phyloP scores from a whole-genome alignment of 148 eudicot species.

The Silene latifolia region DNA sequence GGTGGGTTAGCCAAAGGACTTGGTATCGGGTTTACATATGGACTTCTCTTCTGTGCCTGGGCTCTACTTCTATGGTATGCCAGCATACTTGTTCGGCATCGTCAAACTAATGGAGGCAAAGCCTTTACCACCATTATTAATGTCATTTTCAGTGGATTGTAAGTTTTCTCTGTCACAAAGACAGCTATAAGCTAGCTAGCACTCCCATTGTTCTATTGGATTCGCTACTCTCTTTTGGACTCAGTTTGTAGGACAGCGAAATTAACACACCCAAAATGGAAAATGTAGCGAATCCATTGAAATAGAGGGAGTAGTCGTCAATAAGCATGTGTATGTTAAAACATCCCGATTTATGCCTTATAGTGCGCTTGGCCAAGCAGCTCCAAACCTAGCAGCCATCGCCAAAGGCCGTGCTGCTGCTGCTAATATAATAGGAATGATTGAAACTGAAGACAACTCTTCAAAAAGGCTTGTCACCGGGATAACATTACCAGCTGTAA shows the following conservation, averaged over 20 bases:
- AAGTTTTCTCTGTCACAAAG: slow-evolving; percentile 22
- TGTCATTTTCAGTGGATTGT: slow-evolving; percentile 73
- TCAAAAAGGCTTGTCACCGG: slow-evolving; percentile 27
- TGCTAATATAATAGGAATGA: slow-evolving; percentile 47
- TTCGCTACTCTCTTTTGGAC: neutral
- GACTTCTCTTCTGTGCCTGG: slow-evolving; percentile 58
- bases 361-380: slow-evolving; percentile 82
- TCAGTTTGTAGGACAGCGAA: neutral
- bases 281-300: neutral
- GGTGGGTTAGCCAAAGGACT: slow-evolving; percentile 71
- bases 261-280: neutral
- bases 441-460: slow-evolving; percentile 31
- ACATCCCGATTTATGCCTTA: slow-evolving; percentile 6
- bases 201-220: neutral
- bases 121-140: slow-evolving; percentile 68
- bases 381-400: slow-evolving; percentile 64
- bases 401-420: slow-evolving; percentile 62
- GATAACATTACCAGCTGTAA: slow-evolving; percentile 27
- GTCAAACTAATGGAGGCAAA: slow-evolving; percentile 60
- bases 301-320: neutral
- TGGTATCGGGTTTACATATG: slow-evolving; percentile 64
- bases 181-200: neutral
- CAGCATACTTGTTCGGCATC: slow-evolving; percentile 51
- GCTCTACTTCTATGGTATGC: slow-evolving; percentile 73
- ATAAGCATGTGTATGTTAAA: neutral